These are phyloP conservation scores for Colletotrichum aenigma DNA, from an alignment of 2,329 filamentous ascomycete species.

Conservation along the genomic window DNA sequence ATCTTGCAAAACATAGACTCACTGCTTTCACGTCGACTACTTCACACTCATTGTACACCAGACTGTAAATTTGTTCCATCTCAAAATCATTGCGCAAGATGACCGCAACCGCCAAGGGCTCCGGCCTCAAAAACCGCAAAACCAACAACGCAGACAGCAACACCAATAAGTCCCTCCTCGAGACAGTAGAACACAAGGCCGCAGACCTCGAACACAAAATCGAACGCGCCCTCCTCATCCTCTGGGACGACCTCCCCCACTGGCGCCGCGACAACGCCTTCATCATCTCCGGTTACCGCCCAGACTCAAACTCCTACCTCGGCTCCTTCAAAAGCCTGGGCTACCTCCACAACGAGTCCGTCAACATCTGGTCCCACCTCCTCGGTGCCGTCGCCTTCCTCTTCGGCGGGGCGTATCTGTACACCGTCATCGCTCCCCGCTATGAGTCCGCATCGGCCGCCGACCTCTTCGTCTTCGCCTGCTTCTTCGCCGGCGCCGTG, in stretches of 20 bases:
- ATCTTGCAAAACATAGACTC: neutral
- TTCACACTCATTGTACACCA: neutral
- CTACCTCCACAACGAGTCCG: constrained; percentile 64
- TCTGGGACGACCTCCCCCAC: constrained; percentile 61
- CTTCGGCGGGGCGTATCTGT: constrained; percentile 55
- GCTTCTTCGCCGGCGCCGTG: constrained; percentile 79
- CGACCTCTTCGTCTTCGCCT: constrained; percentile 76
- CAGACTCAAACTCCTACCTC: constrained; percentile 51
- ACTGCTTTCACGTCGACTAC: neutral
- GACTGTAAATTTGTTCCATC: neutral
- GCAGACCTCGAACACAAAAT: constrained; percentile 40
- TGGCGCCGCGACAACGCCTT: constrained; percentile 67
- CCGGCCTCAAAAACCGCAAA: constrained; percentile 3
- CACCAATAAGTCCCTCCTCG: constrained; percentile 13
- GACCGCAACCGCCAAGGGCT: neutral
- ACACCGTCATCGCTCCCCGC: constrained; percentile 63
- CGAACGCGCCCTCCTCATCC: constrained; percentile 46
- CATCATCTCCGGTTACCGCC: constrained; percentile 60
- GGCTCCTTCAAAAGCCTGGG: constrained; percentile 51
- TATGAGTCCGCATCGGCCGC: constrained; percentile 65
- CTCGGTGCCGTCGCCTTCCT: constrained; percentile 68
- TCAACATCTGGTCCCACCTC: constrained; percentile 69
- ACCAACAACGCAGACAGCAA: neutral
- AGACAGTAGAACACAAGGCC: constrained; percentile 28
- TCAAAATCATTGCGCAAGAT: neutral